phyloP scores from a whole-genome alignment of 176 grass and related monocot species.

The Dactylis glomerata region DNA sequence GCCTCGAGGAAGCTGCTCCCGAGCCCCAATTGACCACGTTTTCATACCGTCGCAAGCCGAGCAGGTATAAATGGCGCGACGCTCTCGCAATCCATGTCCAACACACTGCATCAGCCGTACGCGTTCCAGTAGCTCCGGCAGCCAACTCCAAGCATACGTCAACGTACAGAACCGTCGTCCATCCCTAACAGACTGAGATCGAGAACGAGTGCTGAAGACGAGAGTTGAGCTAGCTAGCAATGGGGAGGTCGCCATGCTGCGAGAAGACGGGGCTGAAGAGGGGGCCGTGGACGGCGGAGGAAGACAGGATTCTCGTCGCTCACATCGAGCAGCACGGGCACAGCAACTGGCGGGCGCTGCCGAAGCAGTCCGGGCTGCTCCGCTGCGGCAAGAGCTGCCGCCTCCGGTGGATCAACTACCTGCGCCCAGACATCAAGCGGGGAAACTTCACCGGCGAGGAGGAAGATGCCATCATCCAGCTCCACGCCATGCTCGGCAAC shows the following conservation, averaged over 20 bases:
- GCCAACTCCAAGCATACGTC: background rate
- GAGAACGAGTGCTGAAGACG: background rate
- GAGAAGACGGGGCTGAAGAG: constrained; percentile 76
- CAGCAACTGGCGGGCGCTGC: constrained; percentile 83
- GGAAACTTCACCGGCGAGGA: constrained; percentile 80
- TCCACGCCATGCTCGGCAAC: constrained; percentile 69
- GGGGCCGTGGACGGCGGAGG: constrained; percentile 74
- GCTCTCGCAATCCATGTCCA: background rate
- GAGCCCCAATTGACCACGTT: background rate
- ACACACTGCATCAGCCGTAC: background rate
- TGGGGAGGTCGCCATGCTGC: constrained; percentile 80
- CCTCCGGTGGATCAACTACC: constrained; percentile 89
- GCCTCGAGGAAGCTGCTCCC: background rate
- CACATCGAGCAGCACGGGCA: constrained; percentile 75
- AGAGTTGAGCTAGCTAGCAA: constrained; percentile 6
- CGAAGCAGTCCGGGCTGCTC: constrained; percentile 64
- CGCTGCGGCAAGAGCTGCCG: constrained; percentile 93
- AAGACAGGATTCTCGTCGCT: constrained; percentile 54
- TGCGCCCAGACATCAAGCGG: constrained; percentile 77
- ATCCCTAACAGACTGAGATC: background rate
- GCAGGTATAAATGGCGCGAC: background rate
- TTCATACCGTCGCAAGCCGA: background rate
- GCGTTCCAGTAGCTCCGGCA: background rate
- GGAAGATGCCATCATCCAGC: constrained; percentile 67
- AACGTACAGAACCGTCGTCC: background rate